Conservation (phyloP, 306 rosid genomes). For the Alnus rubra region DNA sequence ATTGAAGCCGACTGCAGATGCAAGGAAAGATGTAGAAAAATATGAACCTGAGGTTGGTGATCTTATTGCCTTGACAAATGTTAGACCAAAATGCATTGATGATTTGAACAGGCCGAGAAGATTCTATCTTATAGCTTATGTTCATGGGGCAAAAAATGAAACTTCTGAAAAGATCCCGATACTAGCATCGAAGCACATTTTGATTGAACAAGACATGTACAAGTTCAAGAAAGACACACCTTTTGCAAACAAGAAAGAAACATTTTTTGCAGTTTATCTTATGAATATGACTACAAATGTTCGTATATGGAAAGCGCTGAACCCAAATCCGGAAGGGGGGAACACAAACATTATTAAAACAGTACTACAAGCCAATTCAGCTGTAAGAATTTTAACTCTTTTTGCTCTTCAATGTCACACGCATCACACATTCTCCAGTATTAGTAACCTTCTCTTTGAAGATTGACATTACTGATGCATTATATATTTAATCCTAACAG, state of each 20-base stretch:
- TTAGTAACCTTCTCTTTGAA: too few species aligned
- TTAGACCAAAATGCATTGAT: slow-evolving; percentile 23
- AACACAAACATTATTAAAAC: slow-evolving; percentile 19
- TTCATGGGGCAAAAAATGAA: neutral
- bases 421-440: neutral
- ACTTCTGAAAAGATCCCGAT: neutral
- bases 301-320: slow-evolving; percentile 32
- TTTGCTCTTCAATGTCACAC: neutral
- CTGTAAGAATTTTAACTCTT: slow-evolving; percentile 12
- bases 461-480: too few species aligned
- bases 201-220: neutral
- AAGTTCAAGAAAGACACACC: neutral
- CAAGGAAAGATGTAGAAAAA: neutral
- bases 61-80: slow-evolving; percentile 31
- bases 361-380: slow-evolving; percentile 15
- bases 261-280: slow-evolving; percentile 25
- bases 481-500: slow-evolving; percentile 16
- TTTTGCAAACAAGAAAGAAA: neutral
- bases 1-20: neutral
- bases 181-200: slow-evolving; percentile 24
- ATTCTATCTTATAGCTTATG: slow-evolving; percentile 25
- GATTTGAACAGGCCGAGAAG: slow-evolving; percentile 25
- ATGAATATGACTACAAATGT: slow-evolving; percentile 37
- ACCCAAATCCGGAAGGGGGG: neutral
- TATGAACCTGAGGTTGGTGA: slow-evolving; percentile 33